Conservation (phyloP, 805 yeast genomes). For the Torulaspora quercuum region DNA sequence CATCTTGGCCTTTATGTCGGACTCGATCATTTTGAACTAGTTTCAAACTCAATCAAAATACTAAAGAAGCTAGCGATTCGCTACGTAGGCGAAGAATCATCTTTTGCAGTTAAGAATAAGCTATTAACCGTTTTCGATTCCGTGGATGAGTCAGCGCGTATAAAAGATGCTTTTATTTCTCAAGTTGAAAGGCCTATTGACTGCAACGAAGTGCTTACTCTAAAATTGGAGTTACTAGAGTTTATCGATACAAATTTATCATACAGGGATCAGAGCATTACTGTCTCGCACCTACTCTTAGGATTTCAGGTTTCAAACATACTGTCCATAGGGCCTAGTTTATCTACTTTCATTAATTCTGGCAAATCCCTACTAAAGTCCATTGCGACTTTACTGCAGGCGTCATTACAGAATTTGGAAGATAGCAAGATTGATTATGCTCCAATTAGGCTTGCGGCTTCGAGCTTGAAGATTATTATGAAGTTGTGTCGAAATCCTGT, state of each 20-base stretch:
- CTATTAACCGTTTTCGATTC: constrained; percentile 68
- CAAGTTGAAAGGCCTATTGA: constrained; percentile 54
- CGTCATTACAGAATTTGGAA: constrained; percentile 45
- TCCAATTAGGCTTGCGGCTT: constrained; percentile 55
- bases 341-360: constrained; percentile 52
- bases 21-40: constrained; percentile 46
- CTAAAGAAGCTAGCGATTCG: constrained; percentile 47
- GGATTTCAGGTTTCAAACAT: constrained; percentile 62
- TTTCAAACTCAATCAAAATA: constrained; percentile 51
- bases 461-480: constrained; percentile 58
- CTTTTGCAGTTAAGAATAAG: constrained; percentile 52
- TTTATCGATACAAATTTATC: constrained; percentile 53
- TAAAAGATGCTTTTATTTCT: constrained; percentile 66
- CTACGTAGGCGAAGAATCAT: constrained; percentile 29
- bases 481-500: constrained; percentile 56
- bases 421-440: constrained; percentile 45
- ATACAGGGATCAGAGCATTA: constrained; percentile 41
- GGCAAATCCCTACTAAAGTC: constrained; percentile 54
- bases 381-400: constrained; percentile 48
- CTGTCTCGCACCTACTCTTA: constrained; percentile 69
- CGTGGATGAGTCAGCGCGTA: constrained; percentile 71
- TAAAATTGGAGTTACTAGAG: constrained; percentile 57
- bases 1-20: constrained; percentile 76
- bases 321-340: constrained; percentile 47
- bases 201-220: constrained; percentile 39